Evolutionary conservation across 352 stramenopile genomes (phyloP).

Genomic region (Pythium grandisporangium): DNA sequence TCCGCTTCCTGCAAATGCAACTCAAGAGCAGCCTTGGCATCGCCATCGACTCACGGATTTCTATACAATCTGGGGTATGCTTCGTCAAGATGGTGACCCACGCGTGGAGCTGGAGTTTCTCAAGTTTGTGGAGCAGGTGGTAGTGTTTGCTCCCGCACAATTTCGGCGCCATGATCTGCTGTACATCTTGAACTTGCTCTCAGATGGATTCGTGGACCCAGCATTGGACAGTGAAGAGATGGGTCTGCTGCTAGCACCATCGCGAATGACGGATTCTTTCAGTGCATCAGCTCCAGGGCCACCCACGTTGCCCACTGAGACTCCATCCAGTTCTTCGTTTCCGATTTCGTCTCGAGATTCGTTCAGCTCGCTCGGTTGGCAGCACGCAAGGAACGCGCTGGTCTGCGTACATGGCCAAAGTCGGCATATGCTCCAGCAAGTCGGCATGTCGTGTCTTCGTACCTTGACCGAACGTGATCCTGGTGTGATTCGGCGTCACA

Average conservation of each 20-base stretch:
- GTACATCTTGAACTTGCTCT: constrained; percentile 55
- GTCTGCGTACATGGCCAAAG: constrained; percentile 42
- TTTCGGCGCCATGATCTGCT: constrained; percentile 45
- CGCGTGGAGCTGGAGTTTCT: constrained; percentile 72
- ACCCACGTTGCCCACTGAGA: not conserved
- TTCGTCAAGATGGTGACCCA: constrained; percentile 59
- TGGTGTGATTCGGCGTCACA: constrained; percentile 41
- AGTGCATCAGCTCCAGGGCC: no score
- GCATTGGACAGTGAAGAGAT: not conserved
- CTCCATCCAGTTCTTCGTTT: constrained; percentile 5
- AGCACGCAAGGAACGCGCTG: constrained; percentile 23
- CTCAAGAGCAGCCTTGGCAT: no score
- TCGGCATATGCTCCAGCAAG: constrained; percentile 59
- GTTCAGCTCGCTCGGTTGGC: constrained; percentile 13
- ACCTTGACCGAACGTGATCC: constrained; percentile 75
- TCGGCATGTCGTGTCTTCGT: constrained; percentile 64
- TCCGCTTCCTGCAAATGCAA: no score
- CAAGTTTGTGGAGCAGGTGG: constrained; percentile 76
- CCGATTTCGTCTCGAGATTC: constrained; percentile 6
- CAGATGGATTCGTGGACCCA: constrained; percentile 18
- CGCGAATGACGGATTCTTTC: no score
- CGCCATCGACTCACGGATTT: constrained; percentile 24
- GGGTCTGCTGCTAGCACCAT: no score
- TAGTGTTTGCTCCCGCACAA: constrained; percentile 61
- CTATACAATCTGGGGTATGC: constrained; percentile 59